Base-by-base conservation (phyloP, 331 rosid species). In the Stylosanthes scabra region DNA sequence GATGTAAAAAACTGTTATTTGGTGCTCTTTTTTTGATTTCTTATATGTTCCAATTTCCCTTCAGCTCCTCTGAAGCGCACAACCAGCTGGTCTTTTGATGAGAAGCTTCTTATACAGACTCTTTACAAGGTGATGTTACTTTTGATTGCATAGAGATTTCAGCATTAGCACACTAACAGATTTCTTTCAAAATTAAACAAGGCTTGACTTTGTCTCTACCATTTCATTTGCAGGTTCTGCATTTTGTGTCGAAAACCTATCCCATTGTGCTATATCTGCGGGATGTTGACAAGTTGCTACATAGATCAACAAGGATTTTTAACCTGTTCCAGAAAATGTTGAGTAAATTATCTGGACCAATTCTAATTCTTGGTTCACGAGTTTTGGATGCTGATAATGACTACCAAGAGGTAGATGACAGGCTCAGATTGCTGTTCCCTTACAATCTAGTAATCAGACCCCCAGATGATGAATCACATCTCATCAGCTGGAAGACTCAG, bases 331-430 rank as follows among this genome's bases (percentile, higher is more conserved):
- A 88, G 75, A 82, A 71, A 79, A 90, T 94, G 99, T 74, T 88
- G 80, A 72, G 80, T 27, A 90, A 90, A 81, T 50, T 94, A 50
- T 78, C 93, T 13, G 99, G 99, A 51, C 77, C 90, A 52, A 87
- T 94, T 57, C 68, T 94, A 83, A 78, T 94, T 77, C 90, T 94
- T 61, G 97, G 99, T 68, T 94, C 97, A 3, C 77, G 87, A 73
- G 81, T 78, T 75, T 52, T 84, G 39, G 90, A 86, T 68, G 71
- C 83, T 9, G 74, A 65, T 68, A 54, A 83, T 46, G 92, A 87
- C 63, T 87, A 57, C 74, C 39, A 62, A 56, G 89, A 87, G 50
- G 82, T 78, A 16, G 92, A 94, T 34, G 97, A 91, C 78, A 86
- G 77, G 72, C 86, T 94, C 25, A 10, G 63, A 46, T 80, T 84